Conservation (phyloP, 1,139 yeast species). For the Saccharomyces hybrid region DNA sequence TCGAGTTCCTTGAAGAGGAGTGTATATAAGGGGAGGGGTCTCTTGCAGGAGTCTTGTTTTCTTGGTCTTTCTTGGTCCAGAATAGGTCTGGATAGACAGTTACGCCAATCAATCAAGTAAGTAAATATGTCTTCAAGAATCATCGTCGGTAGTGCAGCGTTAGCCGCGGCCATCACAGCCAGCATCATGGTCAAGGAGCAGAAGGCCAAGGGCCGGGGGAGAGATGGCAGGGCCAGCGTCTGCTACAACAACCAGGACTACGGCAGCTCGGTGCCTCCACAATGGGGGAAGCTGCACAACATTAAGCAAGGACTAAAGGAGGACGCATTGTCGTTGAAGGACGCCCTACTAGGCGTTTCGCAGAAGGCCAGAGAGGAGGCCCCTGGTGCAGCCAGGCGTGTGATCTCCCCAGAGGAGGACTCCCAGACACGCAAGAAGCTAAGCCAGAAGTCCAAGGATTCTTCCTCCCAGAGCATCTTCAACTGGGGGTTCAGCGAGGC, state of each 20-base stretch:
- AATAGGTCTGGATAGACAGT: neutral
- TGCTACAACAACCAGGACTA: neutral
- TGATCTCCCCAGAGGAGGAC: neutral
- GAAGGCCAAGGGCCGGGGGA: neutral
- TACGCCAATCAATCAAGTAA: neutral
- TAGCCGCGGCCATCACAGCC: neutral
- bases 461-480: slow-evolving; percentile 22
- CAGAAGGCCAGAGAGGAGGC: neutral
- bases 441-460: slow-evolving; percentile 13
- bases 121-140: neutral
- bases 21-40: neutral
- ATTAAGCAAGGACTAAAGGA: slow-evolving; percentile 7
- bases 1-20: neutral
- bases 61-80: neutral
- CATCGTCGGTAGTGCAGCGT: neutral
- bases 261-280: neutral
- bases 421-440: slow-evolving; percentile 4
- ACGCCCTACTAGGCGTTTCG: slow-evolving; percentile 6
- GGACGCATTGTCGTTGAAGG: slow-evolving; percentile 7
- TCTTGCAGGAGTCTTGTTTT: neutral
- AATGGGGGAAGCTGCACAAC: neutral
- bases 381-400: neutral
- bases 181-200: neutral
- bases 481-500: slow-evolving; percentile 29
- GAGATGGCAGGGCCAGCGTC: neutral